Base-by-base conservation (phyloP, 1,284 basidiomycete species). In the Sporisorium reilianum region DNA sequence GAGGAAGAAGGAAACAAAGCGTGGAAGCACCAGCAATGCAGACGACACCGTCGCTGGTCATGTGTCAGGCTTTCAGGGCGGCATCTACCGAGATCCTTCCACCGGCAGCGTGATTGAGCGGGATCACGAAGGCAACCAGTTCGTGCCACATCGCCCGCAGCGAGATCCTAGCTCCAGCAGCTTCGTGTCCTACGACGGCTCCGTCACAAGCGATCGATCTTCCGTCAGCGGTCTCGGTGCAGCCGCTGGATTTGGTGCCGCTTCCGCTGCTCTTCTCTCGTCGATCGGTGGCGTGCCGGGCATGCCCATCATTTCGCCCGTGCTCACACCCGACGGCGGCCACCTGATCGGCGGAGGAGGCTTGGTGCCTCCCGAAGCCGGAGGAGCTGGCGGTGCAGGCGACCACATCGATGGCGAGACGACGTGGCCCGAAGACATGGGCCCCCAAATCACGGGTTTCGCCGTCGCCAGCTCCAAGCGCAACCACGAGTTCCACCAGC, bases 391-490 rank as follows among this genome's bases (percentile, higher is more conserved):
- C 12, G 77, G 76, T 18, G 48, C 58, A 28, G 74, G 75, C 32
- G 55, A 60, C 14, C 71, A 78, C 36, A 64, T 73, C 8, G 78
- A 80, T 28, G 68, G 67, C 45, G 75, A 68, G 26, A 55, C 74
- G 1, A 48, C 65, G 2, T 72, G 75, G 74, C 64, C 72, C 1
- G 65, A 79, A 3, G 75, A 77, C 55, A 64, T 82, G 65, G 68
- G 74, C 23, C 57, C 63, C 2, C 80, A 80, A 41, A 80, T 84
- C 61, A 84, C 81, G 0, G 95, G 96, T 2, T 99, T 98, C 85
- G 96, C 97, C 0, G 95, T 99, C 12, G 96, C 96, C 8, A 97
- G 93, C 85, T 94, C 91, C 78, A 94, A 94, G 85, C 88, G 96
- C 58, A 98, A 99, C 82, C 90, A 91, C 9, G 97, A 99, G 81